These are phyloP conservation scores for Phytophthora syringae DNA, from an alignment of 352 stramenopile genomes.

Conservation along the genomic window DNA sequence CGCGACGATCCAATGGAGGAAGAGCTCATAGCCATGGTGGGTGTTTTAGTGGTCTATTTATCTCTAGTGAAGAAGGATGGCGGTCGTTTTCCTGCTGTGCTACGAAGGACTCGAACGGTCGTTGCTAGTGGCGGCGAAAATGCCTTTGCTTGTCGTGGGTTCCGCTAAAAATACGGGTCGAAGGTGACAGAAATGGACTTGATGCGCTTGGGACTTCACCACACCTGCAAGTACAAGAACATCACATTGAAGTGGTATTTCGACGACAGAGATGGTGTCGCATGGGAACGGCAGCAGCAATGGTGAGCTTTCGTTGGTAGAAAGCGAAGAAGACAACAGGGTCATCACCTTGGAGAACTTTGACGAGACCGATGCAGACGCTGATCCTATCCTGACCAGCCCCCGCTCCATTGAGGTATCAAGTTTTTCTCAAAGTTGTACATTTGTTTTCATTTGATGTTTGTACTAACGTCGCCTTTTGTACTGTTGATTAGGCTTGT, in stretches of 20 bases:
- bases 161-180: conserved; percentile 38
- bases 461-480: neutral
- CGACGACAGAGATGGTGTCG: conserved; percentile 12
- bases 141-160: conserved; percentile 22
- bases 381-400: conserved; percentile 60
- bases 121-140: conserved; percentile 1
- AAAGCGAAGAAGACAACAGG: conserved; percentile 13
- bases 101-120: conserved; percentile 19
- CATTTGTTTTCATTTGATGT: neutral
- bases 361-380: conserved; percentile 46
- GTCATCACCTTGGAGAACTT: conserved; percentile 72
- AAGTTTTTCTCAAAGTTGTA: neutral
- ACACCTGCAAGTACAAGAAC: neutral
- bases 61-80: conserved; percentile 11
- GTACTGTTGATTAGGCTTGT: conserved; percentile 48
- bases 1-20: conserved; percentile 43
- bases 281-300: conserved; percentile 9
- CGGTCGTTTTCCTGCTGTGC: conserved; percentile 30
- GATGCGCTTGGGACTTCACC: conserved; percentile 15
- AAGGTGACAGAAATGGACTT: conserved; percentile 29
- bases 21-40: conserved; percentile 45
- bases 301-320: conserved; percentile 15
- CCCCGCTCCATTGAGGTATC: conserved; percentile 63
- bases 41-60: conserved; percentile 4
- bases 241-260: neutral